phyloP scores from a whole-genome alignment of 202 grass and related monocot species.

The Panicum hallii region DNA sequence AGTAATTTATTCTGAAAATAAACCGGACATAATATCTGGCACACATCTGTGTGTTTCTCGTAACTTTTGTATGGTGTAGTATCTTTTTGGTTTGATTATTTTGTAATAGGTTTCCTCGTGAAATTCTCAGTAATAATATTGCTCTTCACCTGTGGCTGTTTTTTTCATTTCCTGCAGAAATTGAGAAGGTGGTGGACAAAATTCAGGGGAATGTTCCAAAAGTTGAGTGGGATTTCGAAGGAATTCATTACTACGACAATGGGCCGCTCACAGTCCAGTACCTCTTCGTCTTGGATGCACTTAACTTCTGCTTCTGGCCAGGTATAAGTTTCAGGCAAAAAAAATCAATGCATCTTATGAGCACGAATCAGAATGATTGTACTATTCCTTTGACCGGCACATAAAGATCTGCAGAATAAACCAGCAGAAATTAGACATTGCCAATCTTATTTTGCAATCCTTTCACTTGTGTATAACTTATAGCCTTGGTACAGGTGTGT shows the following conservation, averaged over 20 bases:
- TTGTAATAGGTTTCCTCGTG: neutral
- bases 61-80: neutral
- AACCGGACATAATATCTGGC: neutral
- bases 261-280: conserved; percentile 88
- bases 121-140: neutral
- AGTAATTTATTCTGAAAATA: conserved; percentile 4
- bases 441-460: neutral
- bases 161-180: conserved; percentile 54
- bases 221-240: conserved; percentile 98
- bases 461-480: conserved; percentile 18
- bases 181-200: conserved; percentile 75
- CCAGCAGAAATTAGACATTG: neutral
- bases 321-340: conserved; percentile 55
- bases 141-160: neutral
- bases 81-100: conserved; percentile 5
- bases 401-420: neutral
- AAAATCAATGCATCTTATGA: neutral
- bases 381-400: neutral
- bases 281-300: conserved; percentile 83
- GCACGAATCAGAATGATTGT: neutral
- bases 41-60: neutral
- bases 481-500: neutral
- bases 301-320: conserved; percentile 98
- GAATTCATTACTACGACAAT: conserved; percentile 92
- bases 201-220: conserved; percentile 80